Base-by-base conservation (phyloP, 176 grass and related monocot genomes). In the Tillandsia fasciculata region DNA sequence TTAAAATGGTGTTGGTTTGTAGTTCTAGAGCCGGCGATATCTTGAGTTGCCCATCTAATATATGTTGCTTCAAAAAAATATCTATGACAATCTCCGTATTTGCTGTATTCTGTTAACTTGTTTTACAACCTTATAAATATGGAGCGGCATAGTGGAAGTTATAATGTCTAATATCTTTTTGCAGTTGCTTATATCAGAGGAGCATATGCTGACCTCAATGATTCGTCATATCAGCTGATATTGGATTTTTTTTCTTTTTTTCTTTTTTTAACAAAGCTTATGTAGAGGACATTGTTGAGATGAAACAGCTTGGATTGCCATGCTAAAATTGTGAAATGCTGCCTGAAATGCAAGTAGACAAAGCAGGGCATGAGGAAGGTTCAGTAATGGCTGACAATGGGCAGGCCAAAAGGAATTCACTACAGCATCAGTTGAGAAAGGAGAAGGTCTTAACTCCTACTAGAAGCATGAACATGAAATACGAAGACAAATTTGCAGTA, bases 401-500 rank as follows among this genome's bases (percentile, higher is more conserved):
- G 23, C 83, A 71, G 26, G 67, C 72, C 22, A 82, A 77, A 66
- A 85, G 70, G 33, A 77, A 61, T 69, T 85, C 50, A 27, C 76
- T 81, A 10, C 71, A 78, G 29, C 65, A 59, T 24, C 74, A 81
- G 48, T 83, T 76, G 72, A 63, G 76, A 26, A 90, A 79, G 70
- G 71, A 80, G 57, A 88, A 77, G 68, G 20, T 27, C 6, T 57
- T 64, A 47, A n/a, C 70, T 57, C 50, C 49, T 12, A 72, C 71
- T 78, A 73, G 49, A 47, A 83, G 50, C 4, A 76, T 70, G 8
- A 77, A 77, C 20, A 70, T 57, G 49, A 87, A 99, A 72, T 84
- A 90, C 52, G 77, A 87, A 86, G 90, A 94, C 72, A 90, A 72
- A 78, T 72, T 81, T 12, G 79, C 64, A 49, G 57, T 71, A 72